Percentiles rank a stretch among this genome's conserved stretches.
Evolutionary conservation across 257 asterid genomes (phyloP).

Genomic region (Vinca minor): DNA sequence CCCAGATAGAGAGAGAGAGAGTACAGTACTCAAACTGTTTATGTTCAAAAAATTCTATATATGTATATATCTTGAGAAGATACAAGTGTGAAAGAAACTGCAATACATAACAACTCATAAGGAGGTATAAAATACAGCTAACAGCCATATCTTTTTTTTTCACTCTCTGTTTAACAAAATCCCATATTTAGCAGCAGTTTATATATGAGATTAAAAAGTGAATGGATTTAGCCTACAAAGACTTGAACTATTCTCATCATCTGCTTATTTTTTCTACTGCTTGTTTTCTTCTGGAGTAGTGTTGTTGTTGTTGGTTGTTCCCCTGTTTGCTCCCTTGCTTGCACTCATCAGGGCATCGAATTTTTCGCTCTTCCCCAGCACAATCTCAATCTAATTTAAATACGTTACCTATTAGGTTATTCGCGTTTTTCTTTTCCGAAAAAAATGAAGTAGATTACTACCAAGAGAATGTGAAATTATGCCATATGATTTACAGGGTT

Average conservation of each 20-base stretch:
- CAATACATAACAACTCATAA: conserved; percentile 12
- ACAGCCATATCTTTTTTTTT: conserved; percentile 13
- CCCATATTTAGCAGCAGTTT: conserved; percentile 5
- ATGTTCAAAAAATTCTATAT: conserved; percentile 3
- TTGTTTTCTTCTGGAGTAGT: conserved; percentile 35
- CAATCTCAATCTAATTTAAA: conserved; percentile 46
- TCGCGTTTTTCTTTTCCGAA: background rate
- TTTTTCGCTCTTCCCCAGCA: conserved; percentile 70
- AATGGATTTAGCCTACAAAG: too few relatives aligned
- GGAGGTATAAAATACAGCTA: conserved; percentile 22
- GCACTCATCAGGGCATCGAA: conserved; percentile 59
- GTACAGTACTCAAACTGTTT: background rate
- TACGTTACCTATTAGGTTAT: background rate
- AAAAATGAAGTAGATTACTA: background rate
- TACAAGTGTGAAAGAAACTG: conserved; percentile 25
- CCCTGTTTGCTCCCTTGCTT: conserved; percentile 19
- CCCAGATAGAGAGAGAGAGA: too few relatives aligned
- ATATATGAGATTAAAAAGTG: background rate
- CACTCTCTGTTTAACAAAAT: conserved; percentile 15
- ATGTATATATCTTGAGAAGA: conserved; percentile 20
- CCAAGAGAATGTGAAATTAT: background rate
- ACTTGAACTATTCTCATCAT: background rate
- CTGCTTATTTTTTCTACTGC: conserved; percentile 16
- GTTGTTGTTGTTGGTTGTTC: conserved; percentile 25
- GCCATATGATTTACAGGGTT: background rate